Percentiles rank a stretch among this genome's conserved stretches.
phyloP scores from a whole-genome alignment of 2,329 filamentous ascomycete species.

The Dendryphion nanum region DNA sequence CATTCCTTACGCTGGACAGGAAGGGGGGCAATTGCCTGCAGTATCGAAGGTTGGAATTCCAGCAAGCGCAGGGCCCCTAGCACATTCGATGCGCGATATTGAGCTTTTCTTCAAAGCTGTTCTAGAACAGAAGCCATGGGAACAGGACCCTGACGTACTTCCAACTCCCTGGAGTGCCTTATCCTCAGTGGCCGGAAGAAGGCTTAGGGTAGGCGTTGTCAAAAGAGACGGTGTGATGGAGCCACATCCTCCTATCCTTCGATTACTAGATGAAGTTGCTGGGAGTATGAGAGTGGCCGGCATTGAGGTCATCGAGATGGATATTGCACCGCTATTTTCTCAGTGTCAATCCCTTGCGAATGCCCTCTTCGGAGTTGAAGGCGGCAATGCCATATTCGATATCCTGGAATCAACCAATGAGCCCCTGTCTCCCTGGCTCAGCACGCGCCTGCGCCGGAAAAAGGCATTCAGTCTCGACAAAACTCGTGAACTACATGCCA shows the following conservation, averaged over 20 bases:
- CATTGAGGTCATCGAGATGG: slow-evolving; percentile 59
- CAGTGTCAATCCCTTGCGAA: slow-evolving; percentile 58
- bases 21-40: slow-evolving; percentile 47
- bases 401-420: slow-evolving; percentile 56
- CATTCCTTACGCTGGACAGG: slow-evolving; percentile 54
- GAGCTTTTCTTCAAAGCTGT: slow-evolving; percentile 56
- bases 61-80: slow-evolving; percentile 48
- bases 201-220: slow-evolving; percentile 49
- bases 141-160: slow-evolving; percentile 45
- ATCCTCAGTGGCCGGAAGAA: slow-evolving; percentile 15
- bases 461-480: slow-evolving; percentile 48
- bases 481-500: slow-evolving; percentile 53
- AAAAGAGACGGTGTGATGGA: slow-evolving; percentile 50
- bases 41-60: slow-evolving; percentile 47
- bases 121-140: slow-evolving; percentile 53
- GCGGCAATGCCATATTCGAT: slow-evolving; percentile 56
- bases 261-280: slow-evolving; percentile 48
- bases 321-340: slow-evolving; percentile 52
- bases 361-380: slow-evolving; percentile 59
- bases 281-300: slow-evolving; percentile 32
- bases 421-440: slow-evolving; percentile 61
- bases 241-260: slow-evolving; percentile 52
- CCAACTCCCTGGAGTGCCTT: slow-evolving; percentile 40
- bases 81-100: slow-evolving; percentile 50
- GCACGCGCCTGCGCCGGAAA: slow-evolving; percentile 50